phyloP scores from a whole-genome alignment of 1,284 basidiomycete species.

The Trichosporon inkin region DNA sequence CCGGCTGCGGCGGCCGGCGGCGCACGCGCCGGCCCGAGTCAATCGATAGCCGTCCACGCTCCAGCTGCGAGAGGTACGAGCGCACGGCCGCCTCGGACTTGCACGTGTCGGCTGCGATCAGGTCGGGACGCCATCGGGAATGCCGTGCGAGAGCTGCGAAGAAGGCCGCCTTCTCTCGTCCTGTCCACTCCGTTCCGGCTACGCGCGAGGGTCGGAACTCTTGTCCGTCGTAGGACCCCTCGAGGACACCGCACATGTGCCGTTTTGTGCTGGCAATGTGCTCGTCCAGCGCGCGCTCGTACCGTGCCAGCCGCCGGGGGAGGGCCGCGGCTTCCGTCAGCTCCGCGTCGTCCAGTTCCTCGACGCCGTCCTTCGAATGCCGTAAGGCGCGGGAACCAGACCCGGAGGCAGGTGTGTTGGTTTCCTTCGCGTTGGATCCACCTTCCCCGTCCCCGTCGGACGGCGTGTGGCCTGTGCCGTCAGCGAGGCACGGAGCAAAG shows the following conservation, averaged over 20 bases:
- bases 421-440: too few species aligned
- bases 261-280: neutral
- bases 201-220: neutral
- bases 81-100: constrained; percentile 62
- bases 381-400: neutral
- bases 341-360: neutral
- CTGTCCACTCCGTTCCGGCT: constrained; percentile 56
- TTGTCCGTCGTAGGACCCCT: neutral
- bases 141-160: constrained; percentile 62
- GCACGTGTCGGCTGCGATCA: constrained; percentile 60
- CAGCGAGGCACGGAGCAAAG: neutral
- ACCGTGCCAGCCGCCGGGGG: constrained; percentile 7
- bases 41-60: constrained; percentile 13
- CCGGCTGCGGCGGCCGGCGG: neutral
- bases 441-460: too few species aligned
- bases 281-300: constrained; percentile 10
- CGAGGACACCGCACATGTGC: neutral
- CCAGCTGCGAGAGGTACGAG: constrained; percentile 58
- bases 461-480: neutral
- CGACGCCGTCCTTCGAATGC: neutral
- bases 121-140: constrained; percentile 66
- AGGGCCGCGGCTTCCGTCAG: neutral
- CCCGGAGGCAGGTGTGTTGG: neutral
- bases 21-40: constrained; percentile 20
- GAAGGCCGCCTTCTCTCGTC: constrained; percentile 63